A percentile compares a stretch with the other conserved stretches of the same genome.
These are phyloP conservation scores for Syncephalastrum sp. DNA, from an alignment of 371 early-diverging fungal species.

Conservation along the genomic window DNA sequence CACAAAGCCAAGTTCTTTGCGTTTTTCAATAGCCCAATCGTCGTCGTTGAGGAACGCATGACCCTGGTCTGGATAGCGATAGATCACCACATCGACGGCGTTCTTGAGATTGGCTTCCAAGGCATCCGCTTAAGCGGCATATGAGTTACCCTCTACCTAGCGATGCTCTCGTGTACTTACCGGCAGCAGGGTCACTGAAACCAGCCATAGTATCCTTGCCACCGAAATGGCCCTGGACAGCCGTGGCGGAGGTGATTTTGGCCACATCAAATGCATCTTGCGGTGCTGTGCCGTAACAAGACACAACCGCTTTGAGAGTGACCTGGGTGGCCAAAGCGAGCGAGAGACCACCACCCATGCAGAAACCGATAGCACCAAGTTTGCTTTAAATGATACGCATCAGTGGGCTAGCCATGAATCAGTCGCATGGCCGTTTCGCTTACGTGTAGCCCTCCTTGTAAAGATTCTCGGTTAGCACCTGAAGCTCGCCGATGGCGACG, in stretches of 20 bases:
- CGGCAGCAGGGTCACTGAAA: conserved; percentile 43
- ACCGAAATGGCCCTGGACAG: conserved; percentile 57
- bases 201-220: conserved; percentile 41
- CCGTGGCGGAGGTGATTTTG: conserved; percentile 35
- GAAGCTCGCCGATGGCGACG: conserved; percentile 40
- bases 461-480: conserved; percentile 25
- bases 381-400: conserved; percentile 14
- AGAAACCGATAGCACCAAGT: conserved; percentile 49
- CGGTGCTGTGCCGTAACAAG: conserved; percentile 58
- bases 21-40: conserved; percentile 31
- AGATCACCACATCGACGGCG: conserved; percentile 31
- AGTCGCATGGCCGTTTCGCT: neutral
- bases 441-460: conserved; percentile 31
- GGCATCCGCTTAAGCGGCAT: conserved; percentile 17
- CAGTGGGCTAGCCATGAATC: neutral
- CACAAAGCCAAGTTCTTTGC: conserved; percentile 43
- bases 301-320: conserved; percentile 42
- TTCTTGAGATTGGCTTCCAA: conserved; percentile 23
- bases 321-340: conserved; percentile 39
- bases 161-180: conserved; percentile 10
- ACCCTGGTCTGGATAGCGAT: conserved; percentile 40
- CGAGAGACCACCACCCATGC: conserved; percentile 58
- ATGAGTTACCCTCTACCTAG: neutral
- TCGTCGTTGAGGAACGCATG: conserved; percentile 59
- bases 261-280: conserved; percentile 37